A percentile compares a stretch with the other conserved stretches of the same genome.
These are phyloP conservation scores for Ophiostoma perfectum DNA, from an alignment of 2,329 filamentous ascomycete genomes.

Conservation along the genomic window DNA sequence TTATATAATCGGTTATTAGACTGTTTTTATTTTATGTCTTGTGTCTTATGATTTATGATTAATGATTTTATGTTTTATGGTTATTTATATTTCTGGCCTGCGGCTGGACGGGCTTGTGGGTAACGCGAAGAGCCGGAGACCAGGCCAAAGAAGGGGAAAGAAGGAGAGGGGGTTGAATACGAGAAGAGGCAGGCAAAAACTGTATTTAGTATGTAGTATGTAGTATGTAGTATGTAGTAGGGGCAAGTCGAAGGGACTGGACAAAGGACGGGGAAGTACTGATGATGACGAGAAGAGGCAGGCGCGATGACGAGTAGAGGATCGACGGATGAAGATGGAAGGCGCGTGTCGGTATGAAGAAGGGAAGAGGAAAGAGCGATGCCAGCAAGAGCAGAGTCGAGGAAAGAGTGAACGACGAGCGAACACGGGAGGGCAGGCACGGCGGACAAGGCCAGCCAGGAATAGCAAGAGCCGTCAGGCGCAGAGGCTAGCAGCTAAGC, in stretches of 20 bases:
- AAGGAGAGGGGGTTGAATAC: constrained; percentile 4
- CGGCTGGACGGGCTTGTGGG: constrained; percentile 6
- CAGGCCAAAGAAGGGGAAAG: constrained; percentile 6
- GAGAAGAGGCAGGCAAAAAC: constrained; percentile 9
- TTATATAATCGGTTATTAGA: too few species aligned
- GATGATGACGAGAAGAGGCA: neutral
- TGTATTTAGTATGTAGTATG: neutral
- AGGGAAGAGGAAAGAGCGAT: neutral
- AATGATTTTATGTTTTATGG: too few species aligned
- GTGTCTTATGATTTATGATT: neutral
- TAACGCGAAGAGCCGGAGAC: constrained; percentile 11
- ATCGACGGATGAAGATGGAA: too few species aligned
- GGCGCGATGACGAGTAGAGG: neutral
- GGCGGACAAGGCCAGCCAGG: constrained; percentile 6
- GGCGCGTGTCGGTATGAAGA: too few species aligned
- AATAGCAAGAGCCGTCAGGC: constrained; percentile 6
- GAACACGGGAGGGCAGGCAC: neutral
- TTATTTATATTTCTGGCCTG: neutral
- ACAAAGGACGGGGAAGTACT: constrained; percentile 2
- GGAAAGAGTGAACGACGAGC: constrained; percentile 9
- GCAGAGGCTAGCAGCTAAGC: neutral
- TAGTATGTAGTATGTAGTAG: neutral
- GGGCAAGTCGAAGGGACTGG: constrained; percentile 5
- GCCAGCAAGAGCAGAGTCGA: neutral
- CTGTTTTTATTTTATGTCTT: neutral